A percentile compares a stretch with the other conserved stretches of the same genome.
Conservation (phyloP, 2,329 filamentous ascomycete genomes). For the Cladosporium sp. region DNA sequence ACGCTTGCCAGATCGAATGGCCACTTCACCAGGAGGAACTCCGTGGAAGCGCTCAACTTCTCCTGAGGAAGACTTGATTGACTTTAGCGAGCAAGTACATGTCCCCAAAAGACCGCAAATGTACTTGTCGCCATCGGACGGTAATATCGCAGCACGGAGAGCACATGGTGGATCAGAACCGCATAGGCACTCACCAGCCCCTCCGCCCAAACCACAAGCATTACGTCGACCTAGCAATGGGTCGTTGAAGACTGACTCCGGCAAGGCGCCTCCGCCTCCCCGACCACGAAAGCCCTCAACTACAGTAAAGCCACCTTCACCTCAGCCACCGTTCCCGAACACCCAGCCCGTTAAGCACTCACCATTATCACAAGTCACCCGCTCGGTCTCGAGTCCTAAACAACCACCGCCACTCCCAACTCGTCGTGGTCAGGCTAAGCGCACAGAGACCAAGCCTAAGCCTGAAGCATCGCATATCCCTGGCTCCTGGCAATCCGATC, state of each 20-base stretch:
- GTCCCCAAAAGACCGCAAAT: slow-evolving; percentile 32
- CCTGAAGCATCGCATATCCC: slow-evolving; percentile 39
- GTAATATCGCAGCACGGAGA: slow-evolving; percentile 8
- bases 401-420: slow-evolving; percentile 33
- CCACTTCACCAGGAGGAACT: slow-evolving; percentile 12
- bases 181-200: slow-evolving; percentile 34
- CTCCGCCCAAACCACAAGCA: slow-evolving; percentile 36
- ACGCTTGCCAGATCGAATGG: slow-evolving; percentile 3
- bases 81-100: slow-evolving; percentile 43
- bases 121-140: slow-evolving; percentile 19
- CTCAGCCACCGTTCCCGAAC: slow-evolving; percentile 10
- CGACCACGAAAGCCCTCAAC: slow-evolving; percentile 39
- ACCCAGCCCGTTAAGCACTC: slow-evolving; percentile 26
- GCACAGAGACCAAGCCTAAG: slow-evolving; percentile 40
- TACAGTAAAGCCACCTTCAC: slow-evolving; percentile 27
- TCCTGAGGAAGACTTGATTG: slow-evolving; percentile 46
- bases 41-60: slow-evolving; percentile 20
- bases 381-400: slow-evolving; percentile 29
- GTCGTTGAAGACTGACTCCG: slow-evolving; percentile 6
- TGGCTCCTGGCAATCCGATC: slow-evolving; percentile 23
- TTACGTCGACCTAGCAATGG: slow-evolving; percentile 20
- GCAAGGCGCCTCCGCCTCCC: slow-evolving; percentile 31
- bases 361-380: slow-evolving; percentile 37
- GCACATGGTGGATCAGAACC: slow-evolving; percentile 26
- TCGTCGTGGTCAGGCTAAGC: slow-evolving; percentile 40